Conservation (phyloP, 2,329 filamentous ascomycete genomes). For the Beauveria pseudobassiana region DNA sequence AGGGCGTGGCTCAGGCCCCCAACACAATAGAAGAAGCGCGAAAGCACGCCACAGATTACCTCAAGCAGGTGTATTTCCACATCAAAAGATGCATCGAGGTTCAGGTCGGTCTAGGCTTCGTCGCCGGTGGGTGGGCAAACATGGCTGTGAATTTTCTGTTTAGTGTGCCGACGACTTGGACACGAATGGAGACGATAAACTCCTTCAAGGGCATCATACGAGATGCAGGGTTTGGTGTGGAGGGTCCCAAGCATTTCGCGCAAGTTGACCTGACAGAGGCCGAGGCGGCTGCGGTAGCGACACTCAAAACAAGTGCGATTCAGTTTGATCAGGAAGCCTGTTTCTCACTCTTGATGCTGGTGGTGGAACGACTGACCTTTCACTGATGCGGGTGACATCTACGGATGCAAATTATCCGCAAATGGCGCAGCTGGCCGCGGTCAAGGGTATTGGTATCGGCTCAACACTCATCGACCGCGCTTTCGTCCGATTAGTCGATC, state of each 20-base stretch:
- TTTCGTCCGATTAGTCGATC: conserved; percentile 31
- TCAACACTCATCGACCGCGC: conserved; percentile 38
- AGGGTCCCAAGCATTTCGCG: conserved; percentile 30
- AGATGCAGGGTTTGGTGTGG: conserved; percentile 41
- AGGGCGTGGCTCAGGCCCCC: conserved; percentile 37
- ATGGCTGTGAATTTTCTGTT: conserved; percentile 46
- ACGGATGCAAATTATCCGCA: conserved; percentile 20
- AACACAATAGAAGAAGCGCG: conserved; percentile 34
- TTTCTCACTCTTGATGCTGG: conserved; percentile 39
- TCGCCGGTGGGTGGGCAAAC: conserved; percentile 32
- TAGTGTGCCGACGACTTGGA: conserved; percentile 51
- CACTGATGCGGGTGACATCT: conserved; percentile 33
- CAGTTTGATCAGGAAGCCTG: conserved; percentile 28
- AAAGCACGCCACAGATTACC: conserved; percentile 41
- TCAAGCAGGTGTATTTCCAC: conserved; percentile 40
- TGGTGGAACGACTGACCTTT: conserved; percentile 39
- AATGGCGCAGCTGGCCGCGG: conserved; percentile 28
- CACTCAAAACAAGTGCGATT: conserved; percentile 34
- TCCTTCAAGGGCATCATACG: conserved; percentile 39
- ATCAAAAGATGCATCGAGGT: conserved; percentile 37
- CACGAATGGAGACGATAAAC: conserved; percentile 40
- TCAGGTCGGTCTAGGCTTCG: conserved; percentile 28
- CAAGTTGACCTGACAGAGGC: conserved; percentile 40
- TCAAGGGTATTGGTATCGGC: conserved; percentile 39
- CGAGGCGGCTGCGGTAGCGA: conserved; percentile 40